phyloP scores from a whole-genome alignment of 495 filamentous ascomycete genomes.

The Glutinoglossum americanum region DNA sequence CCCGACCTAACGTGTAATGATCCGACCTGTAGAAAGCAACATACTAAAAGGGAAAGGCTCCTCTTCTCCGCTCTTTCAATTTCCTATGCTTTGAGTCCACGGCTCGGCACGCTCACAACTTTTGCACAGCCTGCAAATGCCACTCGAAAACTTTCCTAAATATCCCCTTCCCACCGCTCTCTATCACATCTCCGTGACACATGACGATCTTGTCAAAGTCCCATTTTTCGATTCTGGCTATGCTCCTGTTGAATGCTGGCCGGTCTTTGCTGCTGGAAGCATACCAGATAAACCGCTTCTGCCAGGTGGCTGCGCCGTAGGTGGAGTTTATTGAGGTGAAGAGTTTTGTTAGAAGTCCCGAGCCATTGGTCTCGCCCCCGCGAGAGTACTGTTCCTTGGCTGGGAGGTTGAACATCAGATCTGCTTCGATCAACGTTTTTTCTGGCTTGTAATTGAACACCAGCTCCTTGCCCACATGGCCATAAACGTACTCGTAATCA shows the following conservation, averaged over 20 bases:
- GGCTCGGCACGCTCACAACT: neutral
- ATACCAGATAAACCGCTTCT: conserved; percentile 75
- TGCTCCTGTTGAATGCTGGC: conserved; percentile 41
- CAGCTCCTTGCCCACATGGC: conserved; percentile 67
- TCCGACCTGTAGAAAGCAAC: too few relatives aligned
- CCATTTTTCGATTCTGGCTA: conserved; percentile 51
- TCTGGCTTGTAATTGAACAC: conserved; percentile 70
- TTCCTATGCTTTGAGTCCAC: too few relatives aligned
- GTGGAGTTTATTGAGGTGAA: conserved; percentile 38
- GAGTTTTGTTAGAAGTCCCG: conserved; percentile 40
- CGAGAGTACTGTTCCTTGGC: conserved; percentile 71
- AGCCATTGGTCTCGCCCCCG: conserved; percentile 25
- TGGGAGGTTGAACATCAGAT: conserved; percentile 81
- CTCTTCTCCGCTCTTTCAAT: too few relatives aligned
- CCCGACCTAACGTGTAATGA: too few relatives aligned
- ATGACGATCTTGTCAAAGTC: conserved; percentile 75
- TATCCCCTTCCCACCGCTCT: conserved; percentile 49
- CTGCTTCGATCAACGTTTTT: conserved; percentile 69
- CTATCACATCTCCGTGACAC: conserved; percentile 84
- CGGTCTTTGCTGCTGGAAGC: conserved; percentile 39
- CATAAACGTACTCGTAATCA: conserved; percentile 61
- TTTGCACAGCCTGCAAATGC: conserved; percentile 35
- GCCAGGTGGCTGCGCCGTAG: conserved; percentile 39
- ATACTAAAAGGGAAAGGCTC: too few relatives aligned
- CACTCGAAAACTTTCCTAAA: conserved; percentile 71